Base-by-base conservation (phyloP, 2,329 filamentous ascomycete species). In the Parascedosporium putredinis region DNA sequence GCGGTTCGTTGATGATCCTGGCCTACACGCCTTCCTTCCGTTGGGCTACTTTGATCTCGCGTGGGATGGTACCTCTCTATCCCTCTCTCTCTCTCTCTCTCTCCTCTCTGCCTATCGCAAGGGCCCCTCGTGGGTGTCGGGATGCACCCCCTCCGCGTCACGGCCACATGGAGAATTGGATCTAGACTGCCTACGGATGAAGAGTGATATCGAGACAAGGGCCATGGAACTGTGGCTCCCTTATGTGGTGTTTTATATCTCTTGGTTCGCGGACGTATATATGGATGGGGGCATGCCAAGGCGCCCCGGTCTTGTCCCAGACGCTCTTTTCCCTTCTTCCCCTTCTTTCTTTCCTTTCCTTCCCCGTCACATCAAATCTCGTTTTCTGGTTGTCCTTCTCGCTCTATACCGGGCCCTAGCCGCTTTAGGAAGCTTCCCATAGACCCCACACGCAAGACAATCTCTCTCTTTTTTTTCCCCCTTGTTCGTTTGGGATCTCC, bases 241-340 rank as follows among this genome's bases (percentile, higher is more conserved):
- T 7, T 31, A 31, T 6, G n/a, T 16, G 18, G 38, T 42, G 20
- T 42, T 42, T 42, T 42, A 42, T 42, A 42, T 42, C 38, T 16
- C n/a, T 5, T 42, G 5, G 16, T 5, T 9, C 10, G 38, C 2
- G 18, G 20, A 16, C 23, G 14, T 42, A 42, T 42, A 42, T 42
- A 42, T 42, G 38, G 38, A 42, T 42, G 38, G 33, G n/a, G 20
- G 38, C 16, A 42, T 22, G 38, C 38, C 38, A 42, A 42, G 38
- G 38, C 38, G 38, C 16, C 14, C 20, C 20, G 20, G 16, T 18
- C 12, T 20, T 42, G 6, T 16, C 23, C n/a, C 38, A 20, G 38
- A 20, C 38, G 38, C 38, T 42, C 33, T 18, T 18, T 36, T 36
- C 20, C 33, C 33, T 18, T 36, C 33, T 16, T 36, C 20, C 38